Conservation (phyloP, 305 asterid genomes). For the Fraxinus albicans region DNA sequence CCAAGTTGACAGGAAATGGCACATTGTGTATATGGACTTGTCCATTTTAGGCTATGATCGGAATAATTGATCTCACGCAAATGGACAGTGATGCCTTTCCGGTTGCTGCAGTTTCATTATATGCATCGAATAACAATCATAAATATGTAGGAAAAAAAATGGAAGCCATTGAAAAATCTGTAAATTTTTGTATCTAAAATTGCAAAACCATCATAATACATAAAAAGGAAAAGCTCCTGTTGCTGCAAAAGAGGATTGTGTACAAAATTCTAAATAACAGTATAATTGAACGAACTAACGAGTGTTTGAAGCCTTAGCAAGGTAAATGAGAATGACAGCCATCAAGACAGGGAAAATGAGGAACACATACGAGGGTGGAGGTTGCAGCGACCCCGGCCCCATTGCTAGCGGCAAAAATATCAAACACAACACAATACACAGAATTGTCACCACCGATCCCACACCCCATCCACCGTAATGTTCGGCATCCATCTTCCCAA, state of each 20-base stretch:
- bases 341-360: neutral
- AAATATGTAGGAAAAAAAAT: neutral
- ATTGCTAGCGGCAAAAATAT: neutral
- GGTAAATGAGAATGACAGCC: constrained; percentile 2
- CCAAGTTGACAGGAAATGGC: neutral
- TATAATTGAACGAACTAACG: neutral
- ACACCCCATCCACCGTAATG: neutral
- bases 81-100: neutral
- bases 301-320: neutral
- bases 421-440: neutral
- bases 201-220: neutral
- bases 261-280: neutral
- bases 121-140: neutral
- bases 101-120: neutral
- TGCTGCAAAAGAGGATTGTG: neutral
- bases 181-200: neutral
- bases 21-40: neutral
- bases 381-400: neutral
- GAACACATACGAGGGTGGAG: neutral
- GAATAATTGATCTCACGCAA: neutral
- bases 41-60: neutral
- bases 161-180: neutral
- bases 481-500: neutral
- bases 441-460: neutral
- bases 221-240: neutral